A percentile compares a stretch with the other conserved stretches of the same genome.
phyloP scores from a whole-genome alignment of 1,139 yeast species.

The Diutina pseudorugosa region DNA sequence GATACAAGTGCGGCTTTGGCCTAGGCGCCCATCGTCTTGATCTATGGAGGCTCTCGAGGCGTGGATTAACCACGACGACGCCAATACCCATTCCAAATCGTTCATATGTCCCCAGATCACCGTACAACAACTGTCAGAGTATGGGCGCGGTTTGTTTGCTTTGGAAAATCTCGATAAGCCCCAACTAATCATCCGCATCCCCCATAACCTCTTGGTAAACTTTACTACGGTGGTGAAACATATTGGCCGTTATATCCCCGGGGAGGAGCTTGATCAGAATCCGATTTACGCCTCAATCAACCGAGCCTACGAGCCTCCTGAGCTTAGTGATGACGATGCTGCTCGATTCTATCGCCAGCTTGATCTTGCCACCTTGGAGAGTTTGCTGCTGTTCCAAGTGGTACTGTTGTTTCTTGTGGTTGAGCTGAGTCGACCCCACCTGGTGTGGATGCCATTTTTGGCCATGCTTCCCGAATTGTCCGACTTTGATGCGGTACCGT shows the following conservation, averaged over 20 bases:
- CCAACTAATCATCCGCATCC: slow-evolving; percentile 41
- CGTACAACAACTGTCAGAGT: slow-evolving; percentile 17
- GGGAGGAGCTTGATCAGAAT: slow-evolving; percentile 5
- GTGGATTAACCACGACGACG: slow-evolving; percentile 2
- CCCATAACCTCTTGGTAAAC: slow-evolving; percentile 49
- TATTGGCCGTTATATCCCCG: slow-evolving; percentile 15
- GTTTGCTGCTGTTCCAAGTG: slow-evolving; percentile 35
- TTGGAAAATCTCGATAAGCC: slow-evolving; percentile 18
- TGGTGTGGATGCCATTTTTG: slow-evolving; percentile 59
- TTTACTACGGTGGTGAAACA: slow-evolving; percentile 39
- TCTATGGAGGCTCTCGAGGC: not conserved
- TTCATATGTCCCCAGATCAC: slow-evolving; percentile 20
- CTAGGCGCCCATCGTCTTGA: too few species aligned
- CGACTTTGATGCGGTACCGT: slow-evolving; percentile 39
- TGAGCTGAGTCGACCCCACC: slow-evolving; percentile 27
- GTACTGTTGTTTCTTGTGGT: slow-evolving; percentile 35
- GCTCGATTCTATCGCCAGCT: slow-evolving; percentile 23
- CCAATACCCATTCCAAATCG: slow-evolving; percentile 14
- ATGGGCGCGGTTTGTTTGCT: slow-evolving; percentile 59
- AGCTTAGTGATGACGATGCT: slow-evolving; percentile 13
- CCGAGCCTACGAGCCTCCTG: slow-evolving; percentile 13
- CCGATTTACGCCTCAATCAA: slow-evolving; percentile 9
- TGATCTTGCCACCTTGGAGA: slow-evolving; percentile 16
- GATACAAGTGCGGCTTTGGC: too few species aligned
- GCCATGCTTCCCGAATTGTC: slow-evolving; percentile 39